Evolutionary conservation across 305 asterid genomes (phyloP), one percentile per base, ranked within the genome.

Genomic region (Striga hermonthica): DNA sequence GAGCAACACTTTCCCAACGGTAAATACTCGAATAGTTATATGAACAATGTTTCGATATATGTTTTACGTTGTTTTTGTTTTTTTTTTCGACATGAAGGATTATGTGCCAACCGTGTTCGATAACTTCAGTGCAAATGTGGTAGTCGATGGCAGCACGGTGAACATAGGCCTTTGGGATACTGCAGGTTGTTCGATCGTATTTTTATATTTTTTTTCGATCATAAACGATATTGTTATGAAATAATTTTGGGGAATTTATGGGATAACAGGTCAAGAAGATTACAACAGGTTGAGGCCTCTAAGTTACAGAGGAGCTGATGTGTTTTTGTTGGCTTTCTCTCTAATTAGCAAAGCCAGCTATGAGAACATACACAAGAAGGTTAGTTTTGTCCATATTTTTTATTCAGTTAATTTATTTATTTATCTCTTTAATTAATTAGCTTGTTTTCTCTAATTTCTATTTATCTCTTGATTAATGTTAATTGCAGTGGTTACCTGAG

Each of bases 101-200:
- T 89, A 89, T 73, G 97, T 89, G 37, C 97, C 95, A 3, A 89
- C 95, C 1, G 97, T 89, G 14, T 89, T 89, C 62, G 97, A 89
- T 76, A 87, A 87, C 76, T 90, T 90, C 40, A 90, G 97, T 64
- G 97, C 97, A 11, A 90, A 85, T 49, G 95, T 90, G 60, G 91
- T 85, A 47, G 97, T 90, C 64, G 97, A 87, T 73, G 97, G 95
- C 15, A 82, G 72, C 72, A 85, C 95, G 0, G 94, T 90, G 44
- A 90, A 87, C 76, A 87, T 90, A n/a, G 94, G 95, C 80, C 90
- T 90, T 0, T 90, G 97, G 97, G 97, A 90, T 66, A 90, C 97
- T 22, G 97, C 95, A 63, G 97, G 97, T 89, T 50, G 58, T 48
- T 54, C 5, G 35, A 37, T 35, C 10, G 34, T 11, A 4, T 11